Base-by-base conservation (phyloP, 352 stramenopile species). In the Phytophthora podocarpi region DNA sequence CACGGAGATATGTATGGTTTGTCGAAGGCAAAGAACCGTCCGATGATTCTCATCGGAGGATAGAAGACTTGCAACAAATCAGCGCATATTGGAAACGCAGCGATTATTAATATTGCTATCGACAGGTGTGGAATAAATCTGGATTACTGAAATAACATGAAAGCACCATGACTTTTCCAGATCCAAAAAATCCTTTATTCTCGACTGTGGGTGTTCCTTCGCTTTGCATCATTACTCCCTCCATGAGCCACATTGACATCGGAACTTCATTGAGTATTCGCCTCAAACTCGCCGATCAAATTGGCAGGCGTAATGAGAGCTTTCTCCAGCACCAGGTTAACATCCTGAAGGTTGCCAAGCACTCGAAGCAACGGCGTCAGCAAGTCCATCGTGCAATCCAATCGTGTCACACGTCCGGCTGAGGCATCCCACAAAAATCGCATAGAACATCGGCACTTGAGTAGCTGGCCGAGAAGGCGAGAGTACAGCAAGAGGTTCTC, bases 41-140 rank as follows among this genome's bases (percentile, higher is more conserved):
- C 96, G 21, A 99, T 99, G 97, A 98, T 98, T 51, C 78, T 98
- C 42, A 99, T 99, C 74, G 97, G 97, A 35, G 97, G 97, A 32
- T 99, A 83, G 67, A 45, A 4, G 27, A 48, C n/a, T n/a, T n/a
- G n/a, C n/a, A n/a, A n/a, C n/a, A n/a, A n/a, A n/a, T n/a, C n/a
- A n/a, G n/a, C n/a, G n/a, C n/a, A n/a, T n/a, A n/a, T n/a, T n/a
- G n/a, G n/a, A n/a, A n/a, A n/a, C n/a, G n/a, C n/a, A n/a, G n/a
- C n/a, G n/a, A n/a, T n/a, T n/a, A n/a, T n/a, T n/a, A n/a, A n/a
- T n/a, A n/a, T n/a, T n/a, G n/a, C n/a, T n/a, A n/a, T n/a, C n/a
- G n/a, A n/a, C n/a, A n/a, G n/a, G n/a, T n/a, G n/a, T n/a, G n/a
- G n/a, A n/a, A n/a, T n/a, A n/a, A n/a, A n/a, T n/a, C n/a, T n/a